A percentile compares a stretch with the other conserved stretches of the same genome.
Evolutionary conservation across 306 rosid species (phyloP).

Genomic region (Casuarina equisetifolia): DNA sequence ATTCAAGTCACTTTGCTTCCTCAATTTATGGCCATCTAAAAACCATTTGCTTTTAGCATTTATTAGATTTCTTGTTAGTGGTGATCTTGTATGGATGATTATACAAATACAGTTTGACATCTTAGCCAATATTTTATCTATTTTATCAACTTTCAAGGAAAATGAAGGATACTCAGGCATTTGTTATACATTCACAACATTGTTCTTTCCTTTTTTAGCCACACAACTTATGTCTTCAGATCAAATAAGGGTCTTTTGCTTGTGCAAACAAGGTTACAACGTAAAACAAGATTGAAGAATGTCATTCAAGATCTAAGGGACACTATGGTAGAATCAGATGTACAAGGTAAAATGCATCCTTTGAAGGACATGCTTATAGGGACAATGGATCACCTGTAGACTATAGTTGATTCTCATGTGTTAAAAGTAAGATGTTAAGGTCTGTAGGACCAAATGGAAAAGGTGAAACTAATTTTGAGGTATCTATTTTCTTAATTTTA

Average conservation of each 20-base stretch:
- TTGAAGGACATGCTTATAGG: constrained; percentile 20
- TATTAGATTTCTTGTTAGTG: too few species aligned
- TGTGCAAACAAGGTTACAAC: constrained; percentile 29
- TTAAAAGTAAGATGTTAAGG: constrained; percentile 29
- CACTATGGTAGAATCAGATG: constrained; percentile 8
- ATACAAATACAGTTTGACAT: too few species aligned
- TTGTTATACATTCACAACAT: background rate
- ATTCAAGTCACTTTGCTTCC: background rate
- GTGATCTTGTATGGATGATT: too few species aligned
- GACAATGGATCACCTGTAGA: constrained; percentile 23
- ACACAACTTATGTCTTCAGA: background rate
- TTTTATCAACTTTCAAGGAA: too few species aligned
- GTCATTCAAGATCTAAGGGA: constrained; percentile 28
- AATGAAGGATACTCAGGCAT: background rate
- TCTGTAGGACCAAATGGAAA: constrained; percentile 37
- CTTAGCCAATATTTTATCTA: too few species aligned
- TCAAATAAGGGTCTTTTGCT: background rate
- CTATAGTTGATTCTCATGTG: constrained; percentile 24
- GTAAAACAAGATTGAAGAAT: constrained; percentile 33
- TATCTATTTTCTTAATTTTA: background rate
- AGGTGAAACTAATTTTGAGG: constrained; percentile 7
- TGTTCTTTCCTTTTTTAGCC: background rate
- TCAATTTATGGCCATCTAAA: too few species aligned
- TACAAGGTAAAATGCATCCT: constrained; percentile 28
- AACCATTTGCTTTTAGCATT: background rate